Percentiles rank a stretch among this genome's conserved stretches.
Evolutionary conservation across 179 eudicot genomes (phyloP).

Genomic region (Gypsophila paniculata): DNA sequence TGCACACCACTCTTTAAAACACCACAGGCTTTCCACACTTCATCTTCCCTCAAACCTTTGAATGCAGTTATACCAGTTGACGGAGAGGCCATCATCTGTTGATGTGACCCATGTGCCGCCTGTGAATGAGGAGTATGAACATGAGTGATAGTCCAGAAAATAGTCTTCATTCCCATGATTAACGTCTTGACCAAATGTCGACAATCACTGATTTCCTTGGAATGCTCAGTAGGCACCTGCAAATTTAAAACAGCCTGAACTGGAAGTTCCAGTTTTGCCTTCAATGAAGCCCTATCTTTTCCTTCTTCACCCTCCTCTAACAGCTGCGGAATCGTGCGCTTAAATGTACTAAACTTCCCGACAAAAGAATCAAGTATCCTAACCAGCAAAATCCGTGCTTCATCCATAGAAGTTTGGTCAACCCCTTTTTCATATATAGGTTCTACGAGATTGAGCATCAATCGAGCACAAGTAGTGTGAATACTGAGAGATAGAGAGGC

Average conservation of each 20-base stretch:
- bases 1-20: constrained; percentile 94
- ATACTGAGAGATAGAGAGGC: constrained; percentile 88
- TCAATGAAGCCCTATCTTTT: constrained; percentile 66
- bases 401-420: constrained; percentile 90
- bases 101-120: constrained; percentile 77
- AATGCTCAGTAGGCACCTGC: constrained; percentile 82
- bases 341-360: constrained; percentile 90
- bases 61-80: constrained; percentile 56
- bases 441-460: constrained; percentile 98
- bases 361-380: constrained; percentile 97
- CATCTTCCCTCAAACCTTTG: constrained; percentile 97
- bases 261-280: constrained; percentile 92
- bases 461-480: constrained; percentile 96
- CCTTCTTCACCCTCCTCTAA: constrained; percentile 95
- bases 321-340: constrained; percentile 88
- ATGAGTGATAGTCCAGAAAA: constrained; percentile 96
- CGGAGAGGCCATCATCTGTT: constrained; percentile 61
- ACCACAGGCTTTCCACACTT: constrained; percentile 97
- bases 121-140: constrained; percentile 84
- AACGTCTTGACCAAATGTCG: constrained; percentile 91
- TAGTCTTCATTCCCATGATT: constrained; percentile 99
- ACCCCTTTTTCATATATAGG: constrained; percentile 95
- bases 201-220: constrained; percentile 93
- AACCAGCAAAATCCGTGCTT: constrained; percentile 81
- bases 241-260: constrained; percentile 95